Base-by-base conservation (phyloP, 1,139 yeast species). In the Candida pseudoviswanathii region DNA sequence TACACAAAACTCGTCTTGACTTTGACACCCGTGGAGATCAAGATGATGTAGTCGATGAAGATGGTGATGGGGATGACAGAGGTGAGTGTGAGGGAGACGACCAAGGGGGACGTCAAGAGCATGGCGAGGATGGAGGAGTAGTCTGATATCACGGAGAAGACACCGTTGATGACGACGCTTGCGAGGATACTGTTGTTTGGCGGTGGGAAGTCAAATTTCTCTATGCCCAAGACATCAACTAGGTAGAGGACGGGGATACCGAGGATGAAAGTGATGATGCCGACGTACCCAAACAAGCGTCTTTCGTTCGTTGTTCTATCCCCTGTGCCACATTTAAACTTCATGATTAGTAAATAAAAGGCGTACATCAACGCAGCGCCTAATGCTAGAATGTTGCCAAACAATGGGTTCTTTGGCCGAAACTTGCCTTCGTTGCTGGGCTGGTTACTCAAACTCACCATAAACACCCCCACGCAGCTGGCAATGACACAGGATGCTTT, bases 31-130 rank as follows among this genome's bases (percentile, higher is more conserved):
- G 67, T 57, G 5, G 63, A 43, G 9, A 56, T 55, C 36, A 70
- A 51, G 2, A 71, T 59, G 24, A 77, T 54, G 51, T 70, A 77
- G 55, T 80, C 82, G 16, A 77, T 63, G 49, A 77, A 68, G 50
- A 81, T 77, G 29, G 81, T 77, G 32, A 81, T 69, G 2, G 85
- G 85, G 34, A 81, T 78, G 0, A 81, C 77, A 0, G 81, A 70
- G 0, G 84, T 78, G 37, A 81, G 62, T 3, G 84, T 78, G 37
- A 81, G 66, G 6, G 83, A 73, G 2, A 82, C 77, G 7, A 80
- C 75, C 50, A 81, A 67, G 0, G 85, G 85, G 47, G 82, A 78
- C 0, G 84, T 80, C 42, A 80, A 67, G 26, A 81, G 60, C 70
- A 80, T 72, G 5, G 85, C 83, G 32, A 78, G 58, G 6, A 80